Evolutionary conservation across 129 eudicot genomes (phyloP), one percentile per base, ranked within the genome.

Genomic region (Apium graveolens): DNA sequence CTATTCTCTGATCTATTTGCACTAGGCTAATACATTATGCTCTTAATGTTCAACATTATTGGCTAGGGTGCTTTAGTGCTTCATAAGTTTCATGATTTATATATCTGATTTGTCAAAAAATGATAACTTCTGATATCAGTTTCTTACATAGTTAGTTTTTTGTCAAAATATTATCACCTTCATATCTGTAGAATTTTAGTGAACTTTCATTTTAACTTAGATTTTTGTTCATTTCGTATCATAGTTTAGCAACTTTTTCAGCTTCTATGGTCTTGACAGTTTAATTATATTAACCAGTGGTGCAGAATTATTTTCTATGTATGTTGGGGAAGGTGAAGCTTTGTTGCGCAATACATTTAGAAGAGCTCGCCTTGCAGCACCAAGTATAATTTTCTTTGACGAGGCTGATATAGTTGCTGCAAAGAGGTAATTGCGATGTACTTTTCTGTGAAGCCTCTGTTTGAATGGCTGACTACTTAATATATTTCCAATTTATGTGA

Each of bases 321-420:
- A 95, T 82, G 97, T 92, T 83, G 98, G 98, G 76, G 98, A 95
- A 71, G 98, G 98, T 72, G 98, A 95, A 81, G 94, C 97, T 79
- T 85, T 95, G 79, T 80, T 95, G 80, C 91, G 98, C 44, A 88
- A 92, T 78, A 90, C 94, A 18, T 95, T 95, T 78, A 89, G 92
- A 45, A 88, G 91, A 84, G 98, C 98, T 70, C 92, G 94, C 77
- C 97, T 95, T 84, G 98, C 96, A 70, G 97, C 98, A 11, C 98
- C 98, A 53, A 95, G 97, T 88, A 90, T 95, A 53, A 84, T 95
- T 83, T 95, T 95, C 82, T 95, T 95, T 81, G 98, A 95, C 72
- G 98, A 95, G 82, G 98, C 91, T 68, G 98, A 95, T 80, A 90
- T 82, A 46, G 80, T 95, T 90, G 98, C 90, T 76, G 87, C 92